These are phyloP conservation scores for Xylaria nigripes DNA, from an alignment of 495 filamentous ascomycete genomes.

Conservation along the genomic window DNA sequence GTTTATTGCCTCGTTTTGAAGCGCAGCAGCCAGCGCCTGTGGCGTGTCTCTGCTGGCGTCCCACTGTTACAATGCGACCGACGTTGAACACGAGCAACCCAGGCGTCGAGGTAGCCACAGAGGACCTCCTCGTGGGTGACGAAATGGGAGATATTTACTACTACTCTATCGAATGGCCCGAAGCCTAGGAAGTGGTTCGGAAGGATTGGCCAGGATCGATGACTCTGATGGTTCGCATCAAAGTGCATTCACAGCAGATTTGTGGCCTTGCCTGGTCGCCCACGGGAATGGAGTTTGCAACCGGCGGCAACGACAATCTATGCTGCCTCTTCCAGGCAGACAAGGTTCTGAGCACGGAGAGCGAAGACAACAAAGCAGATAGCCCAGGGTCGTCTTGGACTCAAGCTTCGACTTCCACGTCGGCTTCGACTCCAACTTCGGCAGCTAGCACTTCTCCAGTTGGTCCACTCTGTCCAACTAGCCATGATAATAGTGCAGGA, in stretches of 20 bases:
- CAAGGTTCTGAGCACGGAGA: slow-evolving; percentile 41
- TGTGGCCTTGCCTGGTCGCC: slow-evolving; percentile 87
- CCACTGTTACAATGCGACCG: slow-evolving; percentile 35
- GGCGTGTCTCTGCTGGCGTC: slow-evolving; percentile 67
- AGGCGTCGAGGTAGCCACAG: slow-evolving; percentile 43
- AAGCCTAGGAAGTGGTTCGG: slow-evolving; percentile 43
- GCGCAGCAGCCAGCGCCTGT: slow-evolving; percentile 59
- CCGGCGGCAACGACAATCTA: slow-evolving; percentile 85
- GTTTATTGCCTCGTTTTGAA: slow-evolving; percentile 57
- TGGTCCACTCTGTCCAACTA: neutral
- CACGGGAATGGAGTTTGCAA: slow-evolving; percentile 69
- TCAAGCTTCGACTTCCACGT: neutral
- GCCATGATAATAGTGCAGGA: neutral
- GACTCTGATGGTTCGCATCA: slow-evolving; percentile 66
- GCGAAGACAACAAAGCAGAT: neutral
- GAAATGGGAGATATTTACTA: slow-evolving; percentile 80
- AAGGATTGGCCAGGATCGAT: slow-evolving; percentile 67
- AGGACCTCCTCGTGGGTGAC: slow-evolving; percentile 85
- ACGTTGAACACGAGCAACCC: slow-evolving; percentile 29
- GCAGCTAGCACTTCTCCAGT: neutral
- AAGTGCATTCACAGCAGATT: slow-evolving; percentile 79
- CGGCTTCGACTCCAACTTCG: neutral
- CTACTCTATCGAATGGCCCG: slow-evolving; percentile 84
- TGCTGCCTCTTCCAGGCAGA: slow-evolving; percentile 72
- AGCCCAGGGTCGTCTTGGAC: neutral